Percentiles rank a stretch among this genome's conserved stretches.
These are phyloP conservation scores for Neurospora sublineolata DNA, from an alignment of 495 filamentous ascomycete species.

Conservation along the genomic window DNA sequence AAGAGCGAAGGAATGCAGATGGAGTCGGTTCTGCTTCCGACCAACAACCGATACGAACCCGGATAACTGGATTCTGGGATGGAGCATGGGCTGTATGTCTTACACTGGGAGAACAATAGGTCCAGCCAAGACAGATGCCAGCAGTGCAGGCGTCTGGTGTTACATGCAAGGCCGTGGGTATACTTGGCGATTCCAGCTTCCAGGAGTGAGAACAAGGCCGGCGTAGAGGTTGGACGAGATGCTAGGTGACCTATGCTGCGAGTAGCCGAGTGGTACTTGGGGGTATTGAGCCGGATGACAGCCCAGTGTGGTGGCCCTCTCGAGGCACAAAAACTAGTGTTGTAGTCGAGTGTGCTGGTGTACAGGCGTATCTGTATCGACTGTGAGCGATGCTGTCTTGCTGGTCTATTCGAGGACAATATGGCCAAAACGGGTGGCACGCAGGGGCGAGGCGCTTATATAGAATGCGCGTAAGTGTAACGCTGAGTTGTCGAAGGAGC, in stretches of 20 bases:
- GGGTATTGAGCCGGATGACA: constrained; percentile 1
- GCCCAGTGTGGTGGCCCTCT: neutral
- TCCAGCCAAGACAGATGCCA: neutral
- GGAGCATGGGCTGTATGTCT: constrained; percentile 10
- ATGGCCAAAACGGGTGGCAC: neutral
- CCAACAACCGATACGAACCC: constrained; percentile 16
- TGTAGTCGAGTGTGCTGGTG: neutral
- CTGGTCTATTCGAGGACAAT: neutral
- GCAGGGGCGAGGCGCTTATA: neutral
- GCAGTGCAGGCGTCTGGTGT: constrained; percentile 4
- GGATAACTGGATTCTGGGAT: constrained; percentile 17
- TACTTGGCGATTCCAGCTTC: neutral
- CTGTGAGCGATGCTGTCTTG: neutral
- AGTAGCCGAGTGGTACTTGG: constrained; percentile 7
- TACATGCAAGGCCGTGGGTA: neutral
- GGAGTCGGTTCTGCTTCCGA: constrained; percentile 6
- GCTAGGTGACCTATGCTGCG: constrained; percentile 1
- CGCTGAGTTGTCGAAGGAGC: neutral
- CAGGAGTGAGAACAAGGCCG: neutral
- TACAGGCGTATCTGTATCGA: neutral
- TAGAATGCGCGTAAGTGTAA: neutral
- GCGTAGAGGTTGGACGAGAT: neutral
- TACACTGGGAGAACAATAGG: constrained; percentile 6
- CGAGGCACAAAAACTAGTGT: neutral
- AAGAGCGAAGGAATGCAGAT: neutral